Evolutionary conservation across 2,329 filamentous ascomycete species (phyloP), one percentile per base, ranked within the genome.

Genomic region (Colletotrichum liaoningense): DNA sequence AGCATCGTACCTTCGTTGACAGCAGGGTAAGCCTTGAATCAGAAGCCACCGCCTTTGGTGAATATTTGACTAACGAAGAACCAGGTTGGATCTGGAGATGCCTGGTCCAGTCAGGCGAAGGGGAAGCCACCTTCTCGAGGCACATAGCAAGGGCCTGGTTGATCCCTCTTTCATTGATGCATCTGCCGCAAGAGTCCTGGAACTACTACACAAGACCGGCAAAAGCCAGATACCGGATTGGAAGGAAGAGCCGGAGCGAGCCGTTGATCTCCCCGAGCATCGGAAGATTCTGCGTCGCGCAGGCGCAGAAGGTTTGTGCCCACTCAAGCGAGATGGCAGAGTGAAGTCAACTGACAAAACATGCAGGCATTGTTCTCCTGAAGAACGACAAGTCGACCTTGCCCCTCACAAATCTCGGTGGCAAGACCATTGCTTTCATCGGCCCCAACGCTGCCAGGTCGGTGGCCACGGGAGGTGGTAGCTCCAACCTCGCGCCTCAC

Each of bases 81-180:
- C 1, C 55, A 79, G 79, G 11, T 69, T 80, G 24, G 77, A 83
- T 63, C 67, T 83, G 3, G 82, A 83, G 42, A 83, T 83, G 82
- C 81, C 81, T 16, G 81, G 81, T 1, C 80, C 80, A 4, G 66
- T 57, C 2, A 30, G 46, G 0, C 28, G 66, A 16, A 63, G 57
- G 56, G 49, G 66, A 24, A 57, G 57, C 16, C 14, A n/a, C 30
- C 49, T 69, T 19, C n/a, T 68, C 14, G 14, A 63, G 6, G 66
- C 66, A 9, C 56, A 52, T 16, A 14, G 38, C 8, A 30, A 49
- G n/a, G 64, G 64, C n/a, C 38, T 67, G 7, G 28, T 67, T 16
- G 64, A 59, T n/a, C 12, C 24, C 3, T 54, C 35, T 22, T 67
- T 49, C 38, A 67, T 67, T 35, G 64, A 67, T 57, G 64, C 55